These are phyloP conservation scores for Ceratocystis alfenasii DNA, from an alignment of 2,329 filamentous ascomycete species.

Conservation along the genomic window DNA sequence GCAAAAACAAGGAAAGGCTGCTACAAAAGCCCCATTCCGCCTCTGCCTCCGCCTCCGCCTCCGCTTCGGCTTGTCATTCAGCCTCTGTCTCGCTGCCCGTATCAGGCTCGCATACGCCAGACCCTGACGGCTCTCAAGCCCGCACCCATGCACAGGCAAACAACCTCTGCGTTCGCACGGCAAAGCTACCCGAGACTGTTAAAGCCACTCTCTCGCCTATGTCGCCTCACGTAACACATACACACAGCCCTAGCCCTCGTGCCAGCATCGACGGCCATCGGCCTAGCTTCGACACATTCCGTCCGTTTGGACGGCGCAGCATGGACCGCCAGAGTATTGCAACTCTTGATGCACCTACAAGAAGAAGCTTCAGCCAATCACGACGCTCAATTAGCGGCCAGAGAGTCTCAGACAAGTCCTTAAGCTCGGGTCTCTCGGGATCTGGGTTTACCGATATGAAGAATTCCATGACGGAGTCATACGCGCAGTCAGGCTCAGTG, in stretches of 20 bases:
- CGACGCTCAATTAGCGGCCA: slow-evolving; percentile 41
- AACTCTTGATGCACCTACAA: slow-evolving; percentile 34
- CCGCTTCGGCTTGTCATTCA: neutral
- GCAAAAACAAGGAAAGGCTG: slow-evolving; percentile 22
- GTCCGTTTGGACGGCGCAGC: slow-evolving; percentile 39
- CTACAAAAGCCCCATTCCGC: slow-evolving; percentile 2
- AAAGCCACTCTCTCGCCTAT: slow-evolving; percentile 48
- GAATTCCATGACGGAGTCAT: slow-evolving; percentile 58
- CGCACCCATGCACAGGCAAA: slow-evolving; percentile 23
- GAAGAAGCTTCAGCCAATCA: slow-evolving; percentile 53
- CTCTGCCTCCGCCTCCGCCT: neutral
- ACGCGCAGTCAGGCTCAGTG: slow-evolving; percentile 50
- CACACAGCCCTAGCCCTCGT: slow-evolving; percentile 40
- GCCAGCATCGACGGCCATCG: slow-evolving; percentile 42
- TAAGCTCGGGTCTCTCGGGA: slow-evolving; percentile 1
- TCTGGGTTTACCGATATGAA: slow-evolving; percentile 36
- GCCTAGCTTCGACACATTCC: slow-evolving; percentile 43
- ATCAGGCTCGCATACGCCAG: slow-evolving; percentile 3
- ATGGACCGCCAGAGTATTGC: slow-evolving; percentile 37
- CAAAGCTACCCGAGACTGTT: slow-evolving; percentile 43
- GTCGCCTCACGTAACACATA: slow-evolving; percentile 35
- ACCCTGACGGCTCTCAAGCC: slow-evolving; percentile 1
- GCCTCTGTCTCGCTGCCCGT: neutral
- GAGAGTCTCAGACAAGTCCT: neutral
- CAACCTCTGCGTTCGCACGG: slow-evolving; percentile 29